Evolutionary conservation across 2,329 filamentous ascomycete genomes (phyloP).

Genomic region (Cryphonectria japonica): DNA sequence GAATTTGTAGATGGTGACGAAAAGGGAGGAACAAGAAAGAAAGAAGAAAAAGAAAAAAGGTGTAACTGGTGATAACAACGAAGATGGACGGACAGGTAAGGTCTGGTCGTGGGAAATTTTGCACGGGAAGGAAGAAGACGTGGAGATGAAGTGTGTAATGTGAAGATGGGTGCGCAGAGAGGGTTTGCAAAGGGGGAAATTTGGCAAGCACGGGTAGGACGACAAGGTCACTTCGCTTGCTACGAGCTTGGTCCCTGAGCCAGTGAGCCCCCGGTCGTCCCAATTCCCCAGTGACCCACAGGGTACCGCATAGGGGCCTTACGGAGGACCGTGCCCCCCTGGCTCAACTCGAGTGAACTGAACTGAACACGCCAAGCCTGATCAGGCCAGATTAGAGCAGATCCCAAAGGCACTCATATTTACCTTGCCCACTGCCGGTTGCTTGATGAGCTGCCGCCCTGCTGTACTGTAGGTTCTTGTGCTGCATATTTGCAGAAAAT

Average conservation of each 20-base stretch:
- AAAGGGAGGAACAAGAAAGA: conserved; percentile 15
- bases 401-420: neutral
- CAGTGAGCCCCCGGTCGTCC: conserved; percentile 15
- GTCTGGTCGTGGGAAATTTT: conserved; percentile 25
- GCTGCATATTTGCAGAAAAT: neutral
- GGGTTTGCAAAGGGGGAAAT: conserved; percentile 27
- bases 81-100: conserved; percentile 25
- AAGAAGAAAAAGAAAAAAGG: conserved; percentile 23
- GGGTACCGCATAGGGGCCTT: conserved; percentile 1
- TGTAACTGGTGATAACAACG: conserved; percentile 21
- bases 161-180: conserved; percentile 20
- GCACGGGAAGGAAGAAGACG: conserved; percentile 20
- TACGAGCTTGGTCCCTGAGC: conserved; percentile 16
- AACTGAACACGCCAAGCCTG: neutral
- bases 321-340: conserved; percentile 9
- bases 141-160: conserved; percentile 18
- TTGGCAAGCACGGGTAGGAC: conserved; percentile 22
- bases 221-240: conserved; percentile 27
- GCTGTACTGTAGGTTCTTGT: neutral
- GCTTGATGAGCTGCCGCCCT: neutral
- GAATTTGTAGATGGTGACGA: neutral
- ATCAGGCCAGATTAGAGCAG: neutral
- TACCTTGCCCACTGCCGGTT: neutral
- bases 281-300: conserved; percentile 22
- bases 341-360: neutral